Evolutionary conservation across 2,329 filamentous ascomycete genomes (phyloP).

Genomic region (Mollisia scopiformis): DNA sequence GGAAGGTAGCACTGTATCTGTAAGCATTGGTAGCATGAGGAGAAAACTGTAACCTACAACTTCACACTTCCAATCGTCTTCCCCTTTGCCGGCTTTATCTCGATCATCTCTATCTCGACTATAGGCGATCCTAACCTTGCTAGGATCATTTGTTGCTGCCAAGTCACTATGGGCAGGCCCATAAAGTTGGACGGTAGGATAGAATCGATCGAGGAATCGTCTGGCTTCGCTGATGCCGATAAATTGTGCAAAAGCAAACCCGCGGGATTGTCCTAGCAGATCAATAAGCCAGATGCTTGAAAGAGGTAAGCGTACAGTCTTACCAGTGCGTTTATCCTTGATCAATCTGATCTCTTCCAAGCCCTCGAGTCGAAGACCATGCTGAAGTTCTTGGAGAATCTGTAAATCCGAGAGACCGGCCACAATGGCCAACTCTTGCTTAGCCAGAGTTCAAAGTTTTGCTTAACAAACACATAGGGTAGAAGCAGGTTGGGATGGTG

Average conservation of each 20-base stretch:
- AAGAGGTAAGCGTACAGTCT: constrained; percentile 16
- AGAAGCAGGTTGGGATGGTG: constrained; percentile 24
- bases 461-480: constrained; percentile 39
- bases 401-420: constrained; percentile 43
- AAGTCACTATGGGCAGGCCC: constrained; percentile 44
- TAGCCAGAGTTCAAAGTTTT: constrained; percentile 40
- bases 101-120: constrained; percentile 56
- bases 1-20: constrained; percentile 51
- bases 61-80: constrained; percentile 60
- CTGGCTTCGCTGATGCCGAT: constrained; percentile 49
- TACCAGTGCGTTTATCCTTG: constrained; percentile 60
- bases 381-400: constrained; percentile 57
- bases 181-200: constrained; percentile 52
- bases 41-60: constrained; percentile 41
- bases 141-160: constrained; percentile 44
- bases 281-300: constrained; percentile 12
- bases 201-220: constrained; percentile 55
- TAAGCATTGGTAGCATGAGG: constrained; percentile 12
- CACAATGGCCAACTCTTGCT: constrained; percentile 38
- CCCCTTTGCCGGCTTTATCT: constrained; percentile 45
- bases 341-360: constrained; percentile 61
- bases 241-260: constrained; percentile 60
- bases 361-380: constrained; percentile 52
- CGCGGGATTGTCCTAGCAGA: constrained; percentile 52
- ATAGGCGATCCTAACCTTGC: constrained; percentile 47